These are phyloP conservation scores for Talaromyces marneffei DNA, from an alignment of 2,329 filamentous ascomycete species.

Conservation along the genomic window DNA sequence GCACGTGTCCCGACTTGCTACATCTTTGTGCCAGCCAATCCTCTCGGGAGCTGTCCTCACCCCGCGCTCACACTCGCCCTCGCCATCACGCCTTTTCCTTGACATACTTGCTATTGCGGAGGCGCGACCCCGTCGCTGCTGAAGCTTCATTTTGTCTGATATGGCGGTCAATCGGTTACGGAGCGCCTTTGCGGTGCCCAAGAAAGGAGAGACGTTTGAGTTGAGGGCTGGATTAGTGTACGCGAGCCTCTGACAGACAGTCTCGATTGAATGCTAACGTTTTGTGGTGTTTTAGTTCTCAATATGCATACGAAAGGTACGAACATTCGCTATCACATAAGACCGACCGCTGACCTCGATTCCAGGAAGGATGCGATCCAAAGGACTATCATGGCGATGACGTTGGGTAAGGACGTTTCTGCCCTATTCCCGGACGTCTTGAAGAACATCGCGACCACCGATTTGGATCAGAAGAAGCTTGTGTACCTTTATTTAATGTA, in stretches of 20 bases:
- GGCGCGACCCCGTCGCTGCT: conserved; percentile 34
- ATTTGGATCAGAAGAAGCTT: conserved; percentile 98
- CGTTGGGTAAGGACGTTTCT: conserved; percentile 95
- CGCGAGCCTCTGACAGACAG: conserved; percentile 18
- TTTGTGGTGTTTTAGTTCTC: conserved; percentile 56
- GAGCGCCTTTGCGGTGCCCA: conserved; percentile 84
- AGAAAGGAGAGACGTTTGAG: conserved; percentile 98
- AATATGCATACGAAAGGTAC: conserved; percentile 93
- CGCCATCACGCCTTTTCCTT: conserved; percentile 7
- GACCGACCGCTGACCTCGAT: conserved; percentile 24
- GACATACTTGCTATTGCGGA: conserved; percentile 21
- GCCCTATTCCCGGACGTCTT: conserved; percentile 94
- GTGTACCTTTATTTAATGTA: conserved; percentile 98
- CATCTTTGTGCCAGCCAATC: conserved; percentile 4
- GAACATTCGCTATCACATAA: conserved; percentile 8
- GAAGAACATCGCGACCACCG: conserved; percentile 94
- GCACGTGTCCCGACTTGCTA: conserved; percentile 6
- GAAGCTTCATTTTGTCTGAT: conserved; percentile 25
- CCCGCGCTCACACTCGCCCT: conserved; percentile 16
- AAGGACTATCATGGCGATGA: conserved; percentile 99
- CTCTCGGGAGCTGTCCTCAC: conserved; percentile 12
- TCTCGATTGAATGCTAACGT: conserved; percentile 27
- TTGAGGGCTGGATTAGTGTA: conserved; percentile 82
- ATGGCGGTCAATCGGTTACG: conserved; percentile 97
- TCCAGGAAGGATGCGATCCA: conserved; percentile 91